Base-by-base conservation (phyloP, 306 rosid genomes). In the Malus asiatica region DNA sequence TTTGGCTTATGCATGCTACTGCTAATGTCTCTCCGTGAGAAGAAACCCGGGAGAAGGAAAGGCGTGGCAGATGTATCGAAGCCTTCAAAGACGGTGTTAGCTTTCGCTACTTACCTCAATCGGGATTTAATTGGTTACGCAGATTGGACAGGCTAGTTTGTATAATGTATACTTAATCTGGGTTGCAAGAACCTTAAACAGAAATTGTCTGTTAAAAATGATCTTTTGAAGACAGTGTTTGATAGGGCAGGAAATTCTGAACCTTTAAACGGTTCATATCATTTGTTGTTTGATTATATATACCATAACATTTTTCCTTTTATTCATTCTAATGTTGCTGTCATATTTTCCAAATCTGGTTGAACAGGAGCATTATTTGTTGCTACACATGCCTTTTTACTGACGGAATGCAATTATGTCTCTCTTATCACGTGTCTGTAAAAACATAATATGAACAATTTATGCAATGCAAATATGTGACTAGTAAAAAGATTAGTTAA, bases 1-100 rank as follows among this genome's bases (percentile, higher is more conserved):
- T 83, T 86, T 96, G 89, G 98, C 98, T 3, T 92, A 96, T 84
- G 88, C 97, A 23, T 96, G 99, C 84, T 90, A 80, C 76, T 96
- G 99, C 83, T 90, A 86, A 85, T 84, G 59, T 66, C 23, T 22
- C 4, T 57, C 33, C 52, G 20, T 20, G 30, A 20, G 74, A 75
- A 79, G 78, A 76, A 79, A 78, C 62, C 77, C 14, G 23, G 69
- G 68, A 77, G 74, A 67, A 75, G 55, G 74, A 80, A 76, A 76
- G 76, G 51, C 65, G 23, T 72, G 85, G 60, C 74, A 52, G 64
- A 63, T 60, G 84, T 74, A 68, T 52, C 44, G 79, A 76, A 82
- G 81, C 86, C 77, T 74, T 83, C 77, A n/a, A 79, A 79, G 73
- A 71, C 74, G 81, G 87, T 68, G 57, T 64, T 38, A 73, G 81